Conservation (phyloP, 352 stramenopile species). For the Pythium inflatum region DNA sequence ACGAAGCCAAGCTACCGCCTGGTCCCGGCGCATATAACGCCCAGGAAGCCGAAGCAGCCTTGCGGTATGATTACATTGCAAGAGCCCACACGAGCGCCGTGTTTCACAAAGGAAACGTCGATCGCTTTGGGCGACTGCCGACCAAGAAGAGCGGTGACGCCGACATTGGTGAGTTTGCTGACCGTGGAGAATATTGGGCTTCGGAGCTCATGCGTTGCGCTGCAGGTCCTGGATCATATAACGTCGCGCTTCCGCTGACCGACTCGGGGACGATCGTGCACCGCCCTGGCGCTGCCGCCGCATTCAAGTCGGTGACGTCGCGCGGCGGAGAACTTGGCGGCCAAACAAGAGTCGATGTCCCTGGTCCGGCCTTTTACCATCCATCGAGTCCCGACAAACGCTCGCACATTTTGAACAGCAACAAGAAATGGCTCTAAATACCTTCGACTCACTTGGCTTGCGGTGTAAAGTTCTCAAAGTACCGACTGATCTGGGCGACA, state of each 20-base stretch:
- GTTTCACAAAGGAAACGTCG: slow-evolving; percentile 55
- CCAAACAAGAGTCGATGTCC: slow-evolving; percentile 32
- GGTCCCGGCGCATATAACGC: slow-evolving; percentile 73
- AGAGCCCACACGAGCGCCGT: slow-evolving; percentile 63
- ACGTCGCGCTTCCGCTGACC: slow-evolving; percentile 20
- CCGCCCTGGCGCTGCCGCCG: slow-evolving; percentile 22
- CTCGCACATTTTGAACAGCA: slow-evolving; percentile 75
- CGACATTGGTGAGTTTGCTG: too few species aligned
- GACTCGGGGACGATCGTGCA: slow-evolving; percentile 24
- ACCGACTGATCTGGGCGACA: slow-evolving; percentile 74
- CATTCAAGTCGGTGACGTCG: slow-evolving; percentile 46
- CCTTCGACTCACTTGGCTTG: slow-evolving; percentile 27
- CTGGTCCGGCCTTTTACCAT: slow-evolving; percentile 72
- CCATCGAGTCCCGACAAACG: slow-evolving; percentile 55
- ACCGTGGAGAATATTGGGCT: too few species aligned
- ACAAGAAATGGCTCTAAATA: slow-evolving; percentile 79
- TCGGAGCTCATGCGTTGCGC: too few species aligned
- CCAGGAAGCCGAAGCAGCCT: slow-evolving; percentile 60
- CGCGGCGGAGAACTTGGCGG: slow-evolving; percentile 32
- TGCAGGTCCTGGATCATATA: slow-evolving; percentile 72
- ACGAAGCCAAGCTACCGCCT: slow-evolving; percentile 38
- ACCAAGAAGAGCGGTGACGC: slow-evolving; percentile 45
- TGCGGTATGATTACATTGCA: slow-evolving; percentile 72
- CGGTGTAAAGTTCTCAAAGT: slow-evolving; percentile 84
- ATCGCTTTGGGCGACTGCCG: slow-evolving; percentile 59